phyloP scores from a whole-genome alignment of 1,284 basidiomycete genomes.

The Malassezia slooffiae region DNA sequence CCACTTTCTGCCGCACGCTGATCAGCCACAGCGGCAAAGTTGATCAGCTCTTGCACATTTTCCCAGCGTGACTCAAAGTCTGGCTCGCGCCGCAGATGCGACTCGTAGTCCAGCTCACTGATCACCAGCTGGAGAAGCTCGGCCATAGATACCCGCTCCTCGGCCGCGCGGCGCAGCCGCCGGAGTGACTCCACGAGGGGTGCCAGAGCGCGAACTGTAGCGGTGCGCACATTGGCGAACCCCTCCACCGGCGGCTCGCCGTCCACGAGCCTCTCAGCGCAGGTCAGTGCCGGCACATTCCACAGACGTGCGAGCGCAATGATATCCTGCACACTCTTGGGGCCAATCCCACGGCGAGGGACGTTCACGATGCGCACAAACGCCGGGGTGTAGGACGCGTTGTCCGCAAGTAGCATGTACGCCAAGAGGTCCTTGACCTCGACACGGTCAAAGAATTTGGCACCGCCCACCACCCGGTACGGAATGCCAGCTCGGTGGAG shows the following conservation, averaged over 20 bases:
- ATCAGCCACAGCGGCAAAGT: conserved; percentile 27
- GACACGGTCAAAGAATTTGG: conserved; percentile 72
- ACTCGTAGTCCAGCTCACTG: conserved; percentile 58
- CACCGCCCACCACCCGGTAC: conserved; percentile 64
- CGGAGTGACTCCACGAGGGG: conserved; percentile 57
- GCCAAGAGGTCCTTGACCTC: conserved; percentile 74
- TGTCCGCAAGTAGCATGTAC: conserved; percentile 62
- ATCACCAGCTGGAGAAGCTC: conserved; percentile 59
- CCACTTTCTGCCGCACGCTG: too few species aligned
- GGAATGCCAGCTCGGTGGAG: conserved; percentile 70
- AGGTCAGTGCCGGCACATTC: conserved; percentile 55
- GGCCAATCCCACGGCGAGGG: conserved; percentile 67
- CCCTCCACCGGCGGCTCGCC: background rate
- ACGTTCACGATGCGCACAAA: conserved; percentile 68
- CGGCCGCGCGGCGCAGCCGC: conserved; percentile 54
- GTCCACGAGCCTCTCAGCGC: conserved; percentile 44
- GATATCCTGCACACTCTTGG: conserved; percentile 63
- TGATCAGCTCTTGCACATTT: conserved; percentile 69
- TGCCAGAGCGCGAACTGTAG: conserved; percentile 50
- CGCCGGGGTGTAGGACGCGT: conserved; percentile 60
- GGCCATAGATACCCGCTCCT: conserved; percentile 56
- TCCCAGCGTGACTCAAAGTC: conserved; percentile 72
- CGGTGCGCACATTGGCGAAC: background rate
- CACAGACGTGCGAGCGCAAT: conserved; percentile 53
- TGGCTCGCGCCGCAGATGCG: conserved; percentile 57